Percentiles rank a stretch among this genome's conserved stretches.
phyloP scores from a whole-genome alignment of 2,329 filamentous ascomycete genomes.

The Claviceps maximensis region DNA sequence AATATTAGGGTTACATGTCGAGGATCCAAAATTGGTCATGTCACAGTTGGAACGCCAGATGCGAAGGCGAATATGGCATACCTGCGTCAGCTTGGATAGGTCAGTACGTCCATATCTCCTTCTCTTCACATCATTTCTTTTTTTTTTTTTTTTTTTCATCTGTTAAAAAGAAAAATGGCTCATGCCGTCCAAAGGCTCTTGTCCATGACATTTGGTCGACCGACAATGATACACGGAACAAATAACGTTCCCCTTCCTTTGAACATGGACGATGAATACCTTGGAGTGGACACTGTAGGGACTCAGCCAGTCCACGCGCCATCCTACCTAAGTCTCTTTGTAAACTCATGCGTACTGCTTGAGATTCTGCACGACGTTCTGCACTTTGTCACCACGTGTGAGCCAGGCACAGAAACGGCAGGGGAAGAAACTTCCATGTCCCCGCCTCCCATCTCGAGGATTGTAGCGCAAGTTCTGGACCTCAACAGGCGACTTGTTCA shows the following conservation, averaged over 20 bases:
- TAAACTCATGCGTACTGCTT: background rate
- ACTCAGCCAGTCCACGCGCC: background rate
- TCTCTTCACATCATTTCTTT: background rate
- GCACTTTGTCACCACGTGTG: background rate
- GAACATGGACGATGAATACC: conserved; percentile 1
- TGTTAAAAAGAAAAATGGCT: too few relatives aligned
- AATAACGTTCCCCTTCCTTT: conserved; percentile 1
- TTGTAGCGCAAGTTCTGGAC: background rate
- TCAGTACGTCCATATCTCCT: background rate
- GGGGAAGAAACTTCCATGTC: background rate
- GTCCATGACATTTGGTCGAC: conserved; percentile 5
- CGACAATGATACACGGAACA: conserved; percentile 1
- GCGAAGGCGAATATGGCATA: conserved; percentile 3
- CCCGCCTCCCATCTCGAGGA: background rate
- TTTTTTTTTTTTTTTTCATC: too few relatives aligned
- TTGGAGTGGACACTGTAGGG: background rate
- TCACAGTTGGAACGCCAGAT: conserved; percentile 2
- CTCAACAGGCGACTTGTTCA: conserved; percentile 2
- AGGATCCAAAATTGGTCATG: background rate
- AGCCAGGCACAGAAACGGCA: background rate
- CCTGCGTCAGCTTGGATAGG: conserved; percentile 2
- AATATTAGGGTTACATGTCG: conserved; percentile 1
- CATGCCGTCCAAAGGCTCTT: background rate
- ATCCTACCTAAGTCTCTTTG: conserved; percentile 1
- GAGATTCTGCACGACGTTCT: conserved; percentile 1